These are phyloP conservation scores for Papiliotrema terrestris DNA, from an alignment of 1,284 basidiomycete genomes.

Conservation along the genomic window DNA sequence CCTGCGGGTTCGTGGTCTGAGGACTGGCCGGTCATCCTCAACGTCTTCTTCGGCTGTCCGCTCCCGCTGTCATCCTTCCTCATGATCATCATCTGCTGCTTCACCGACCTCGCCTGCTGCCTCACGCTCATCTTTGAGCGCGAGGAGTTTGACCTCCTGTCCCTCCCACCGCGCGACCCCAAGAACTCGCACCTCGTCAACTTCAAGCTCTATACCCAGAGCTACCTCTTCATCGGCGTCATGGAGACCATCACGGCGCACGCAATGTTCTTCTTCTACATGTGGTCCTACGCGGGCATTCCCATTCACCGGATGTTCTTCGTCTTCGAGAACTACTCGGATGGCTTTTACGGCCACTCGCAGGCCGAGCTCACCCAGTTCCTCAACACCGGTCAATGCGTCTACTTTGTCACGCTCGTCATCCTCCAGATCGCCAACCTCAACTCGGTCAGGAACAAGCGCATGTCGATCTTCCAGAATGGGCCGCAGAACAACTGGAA, in stretches of 20 bases:
- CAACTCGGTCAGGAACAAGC: slow-evolving; percentile 52
- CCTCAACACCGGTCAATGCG: slow-evolving; percentile 48
- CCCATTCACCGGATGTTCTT: slow-evolving; percentile 51
- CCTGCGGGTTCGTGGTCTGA: slow-evolving; percentile 55
- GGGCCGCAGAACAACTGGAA: slow-evolving; percentile 46
- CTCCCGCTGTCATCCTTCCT: slow-evolving; percentile 53
- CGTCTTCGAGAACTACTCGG: slow-evolving; percentile 4
- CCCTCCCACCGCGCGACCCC: slow-evolving; percentile 60
- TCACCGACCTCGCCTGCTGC: slow-evolving; percentile 54
- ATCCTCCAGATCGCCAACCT: slow-evolving; percentile 61
- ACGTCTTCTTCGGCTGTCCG: slow-evolving; percentile 50
- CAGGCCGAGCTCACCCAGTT: slow-evolving; percentile 38
- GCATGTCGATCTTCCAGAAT: slow-evolving; percentile 53
- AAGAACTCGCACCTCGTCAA: slow-evolving; percentile 62
- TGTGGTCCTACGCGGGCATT: slow-evolving; percentile 55
- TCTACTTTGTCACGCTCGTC: slow-evolving; percentile 58
- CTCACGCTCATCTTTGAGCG: slow-evolving; percentile 56
- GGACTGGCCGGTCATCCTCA: slow-evolving; percentile 59
- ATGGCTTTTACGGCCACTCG: slow-evolving; percentile 4
- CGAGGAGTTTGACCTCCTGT: slow-evolving; percentile 54
- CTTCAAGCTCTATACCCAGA: background rate
- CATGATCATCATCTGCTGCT: slow-evolving; percentile 55
- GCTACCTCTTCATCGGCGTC: slow-evolving; percentile 42
- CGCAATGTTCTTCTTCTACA: slow-evolving; percentile 49
- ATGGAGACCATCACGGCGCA: slow-evolving; percentile 54